Conservation (phyloP, 2,329 filamentous ascomycete genomes). For the Dactylellina haptotyla region DNA sequence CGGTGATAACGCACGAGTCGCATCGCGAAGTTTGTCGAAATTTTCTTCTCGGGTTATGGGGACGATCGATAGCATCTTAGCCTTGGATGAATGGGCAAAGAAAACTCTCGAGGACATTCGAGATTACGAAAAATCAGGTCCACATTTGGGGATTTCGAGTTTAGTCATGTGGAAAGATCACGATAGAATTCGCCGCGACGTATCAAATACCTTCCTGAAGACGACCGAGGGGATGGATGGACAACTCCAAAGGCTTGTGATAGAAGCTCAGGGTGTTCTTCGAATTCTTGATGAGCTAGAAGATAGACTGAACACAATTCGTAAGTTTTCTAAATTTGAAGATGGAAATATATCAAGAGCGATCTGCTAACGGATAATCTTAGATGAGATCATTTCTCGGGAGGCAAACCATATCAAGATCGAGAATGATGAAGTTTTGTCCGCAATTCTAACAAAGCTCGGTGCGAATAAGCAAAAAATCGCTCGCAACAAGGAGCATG, state of each 20-base stretch:
- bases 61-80: constrained; percentile 56
- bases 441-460: constrained; percentile 77
- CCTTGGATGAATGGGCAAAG: constrained; percentile 57
- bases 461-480: constrained; percentile 74
- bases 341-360: constrained; percentile 6
- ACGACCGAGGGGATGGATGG: constrained; percentile 70
- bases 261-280: constrained; percentile 75
- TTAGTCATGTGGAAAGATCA: constrained; percentile 65
- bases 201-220: constrained; percentile 70
- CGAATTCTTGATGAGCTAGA: constrained; percentile 73
- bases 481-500: constrained; percentile 71
- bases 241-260: constrained; percentile 72
- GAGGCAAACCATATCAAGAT: constrained; percentile 70
- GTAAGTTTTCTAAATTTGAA: constrained; percentile 65
- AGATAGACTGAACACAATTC: constrained; percentile 74
- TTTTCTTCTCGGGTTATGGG: constrained; percentile 67
- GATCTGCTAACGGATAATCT: constrained; percentile 18
- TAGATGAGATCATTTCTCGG: constrained; percentile 64
- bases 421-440: constrained; percentile 73
- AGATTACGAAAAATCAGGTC: constrained; percentile 52
- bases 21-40: constrained; percentile 73
- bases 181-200: constrained; percentile 44
- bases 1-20: constrained; percentile 73
- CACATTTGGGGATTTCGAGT: constrained; percentile 61
- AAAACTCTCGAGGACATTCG: constrained; percentile 54